Conservation (phyloP, 2,329 filamentous ascomycete genomes). For the Clarireedia homoeocarpa region DNA sequence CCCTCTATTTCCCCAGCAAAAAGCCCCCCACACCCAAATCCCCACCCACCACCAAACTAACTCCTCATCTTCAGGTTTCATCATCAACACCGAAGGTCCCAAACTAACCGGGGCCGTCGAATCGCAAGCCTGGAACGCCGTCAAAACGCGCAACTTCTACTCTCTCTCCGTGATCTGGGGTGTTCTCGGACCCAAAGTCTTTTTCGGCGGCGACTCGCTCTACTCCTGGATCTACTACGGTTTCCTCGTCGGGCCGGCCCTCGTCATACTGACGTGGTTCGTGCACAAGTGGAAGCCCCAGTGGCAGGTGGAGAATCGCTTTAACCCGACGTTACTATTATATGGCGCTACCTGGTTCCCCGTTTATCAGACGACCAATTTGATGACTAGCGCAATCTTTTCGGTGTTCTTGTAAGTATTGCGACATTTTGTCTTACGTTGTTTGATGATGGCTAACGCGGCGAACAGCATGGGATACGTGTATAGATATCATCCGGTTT, state of each 20-base stretch:
- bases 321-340: slow-evolving; percentile 27
- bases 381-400: slow-evolving; percentile 24
- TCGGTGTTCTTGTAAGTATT: slow-evolving; percentile 22
- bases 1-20: too few species aligned
- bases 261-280: slow-evolving; percentile 20
- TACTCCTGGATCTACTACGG: slow-evolving; percentile 29
- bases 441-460: background rate
- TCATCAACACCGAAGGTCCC: slow-evolving; percentile 10
- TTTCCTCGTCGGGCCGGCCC: slow-evolving; percentile 26
- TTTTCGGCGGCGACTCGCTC: slow-evolving; percentile 20
- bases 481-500: slow-evolving; percentile 33
- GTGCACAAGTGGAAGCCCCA: slow-evolving; percentile 25
- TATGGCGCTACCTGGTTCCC: slow-evolving; percentile 24
- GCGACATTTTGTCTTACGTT: background rate
- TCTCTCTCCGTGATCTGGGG: slow-evolving; percentile 32
- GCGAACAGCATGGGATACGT: slow-evolving; percentile 2
- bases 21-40: too few species aligned
- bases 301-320: slow-evolving; percentile 26
- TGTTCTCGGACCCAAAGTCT: slow-evolving; percentile 29
- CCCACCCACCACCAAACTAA: background rate
- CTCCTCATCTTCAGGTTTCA: background rate
- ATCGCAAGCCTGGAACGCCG: slow-evolving; percentile 25
- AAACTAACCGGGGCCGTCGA: slow-evolving; percentile 18
- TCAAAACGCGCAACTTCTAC: slow-evolving; percentile 28
- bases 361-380: slow-evolving; percentile 26